Evolutionary conservation across 2,329 filamentous ascomycete genomes (phyloP).

Genomic region (Exophiala mesophila): DNA sequence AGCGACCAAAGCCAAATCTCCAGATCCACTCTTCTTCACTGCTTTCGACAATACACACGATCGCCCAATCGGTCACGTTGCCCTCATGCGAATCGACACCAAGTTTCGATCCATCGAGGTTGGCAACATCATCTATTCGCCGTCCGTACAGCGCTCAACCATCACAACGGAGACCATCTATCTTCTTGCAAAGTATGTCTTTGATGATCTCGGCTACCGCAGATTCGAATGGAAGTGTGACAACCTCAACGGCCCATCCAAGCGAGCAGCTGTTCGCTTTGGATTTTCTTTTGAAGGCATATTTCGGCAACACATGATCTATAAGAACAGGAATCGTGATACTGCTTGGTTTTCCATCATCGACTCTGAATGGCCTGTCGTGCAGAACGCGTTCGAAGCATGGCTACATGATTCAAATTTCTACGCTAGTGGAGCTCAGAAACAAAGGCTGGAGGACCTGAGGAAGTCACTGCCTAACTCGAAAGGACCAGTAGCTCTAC

Average conservation of each 20-base stretch:
- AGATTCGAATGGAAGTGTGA: constrained; percentile 64
- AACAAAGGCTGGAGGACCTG: constrained; percentile 39
- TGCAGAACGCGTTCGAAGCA: constrained; percentile 44
- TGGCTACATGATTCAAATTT: constrained; percentile 57
- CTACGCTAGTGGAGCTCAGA: constrained; percentile 50
- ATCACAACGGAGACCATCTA: constrained; percentile 56
- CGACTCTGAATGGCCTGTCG: constrained; percentile 53
- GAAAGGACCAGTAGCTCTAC: constrained; percentile 10
- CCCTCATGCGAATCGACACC: constrained; percentile 45
- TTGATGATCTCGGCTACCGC: constrained; percentile 51
- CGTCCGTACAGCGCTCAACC: constrained; percentile 48
- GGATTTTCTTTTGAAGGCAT: constrained; percentile 58
- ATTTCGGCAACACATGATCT: constrained; percentile 58
- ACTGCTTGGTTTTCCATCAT: constrained; percentile 58
- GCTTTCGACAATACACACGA: constrained; percentile 36
- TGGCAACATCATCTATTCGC: constrained; percentile 51
- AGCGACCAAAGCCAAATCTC: constrained; percentile 23
- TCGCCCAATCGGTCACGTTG: constrained; percentile 40
- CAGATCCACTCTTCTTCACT: constrained; percentile 42
- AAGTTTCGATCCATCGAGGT: constrained; percentile 52
- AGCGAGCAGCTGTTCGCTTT: constrained; percentile 51
- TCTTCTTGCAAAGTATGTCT: constrained; percentile 50
- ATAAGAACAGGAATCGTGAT: constrained; percentile 54
- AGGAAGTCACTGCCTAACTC: constrained; percentile 17
- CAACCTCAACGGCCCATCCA: constrained; percentile 50